Conservation (phyloP, 208 protist genomes). For the Leishmania tarentolae region DNA sequence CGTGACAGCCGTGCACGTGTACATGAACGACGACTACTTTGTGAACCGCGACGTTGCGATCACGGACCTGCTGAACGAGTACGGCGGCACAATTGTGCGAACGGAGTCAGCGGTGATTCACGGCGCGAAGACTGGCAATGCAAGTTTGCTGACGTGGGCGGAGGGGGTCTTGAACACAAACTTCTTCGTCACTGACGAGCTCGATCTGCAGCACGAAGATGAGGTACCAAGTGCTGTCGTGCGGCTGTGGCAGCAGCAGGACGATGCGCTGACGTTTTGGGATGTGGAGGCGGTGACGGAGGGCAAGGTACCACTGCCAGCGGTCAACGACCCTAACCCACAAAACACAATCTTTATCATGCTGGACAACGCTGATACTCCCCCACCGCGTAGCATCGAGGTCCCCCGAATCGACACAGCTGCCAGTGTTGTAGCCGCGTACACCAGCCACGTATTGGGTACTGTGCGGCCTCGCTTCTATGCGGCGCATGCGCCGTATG, state of each 20-base stretch:
- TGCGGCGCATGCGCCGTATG: constrained; percentile 62
- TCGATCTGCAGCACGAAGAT: constrained; percentile 17
- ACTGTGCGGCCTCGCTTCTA: constrained; percentile 35
- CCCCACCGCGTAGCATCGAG: background rate
- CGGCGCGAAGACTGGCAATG: constrained; percentile 1
- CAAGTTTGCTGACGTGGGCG: constrained; percentile 7
- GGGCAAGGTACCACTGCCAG: constrained; percentile 3
- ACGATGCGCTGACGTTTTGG: background rate
- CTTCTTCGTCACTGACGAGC: constrained; percentile 21
- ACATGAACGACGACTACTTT: constrained; percentile 83
- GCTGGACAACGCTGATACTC: constrained; percentile 7
- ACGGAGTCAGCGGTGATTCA: constrained; percentile 32
- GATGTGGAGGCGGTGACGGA: constrained; percentile 6
- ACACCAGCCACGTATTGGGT: constrained; percentile 8
- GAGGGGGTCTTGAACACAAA: constrained; percentile 22
- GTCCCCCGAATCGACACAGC: background rate
- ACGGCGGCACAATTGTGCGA: constrained; percentile 62
- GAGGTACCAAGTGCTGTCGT: constrained; percentile 1
- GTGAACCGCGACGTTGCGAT: constrained; percentile 59
- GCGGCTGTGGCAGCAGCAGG: constrained; percentile 22
- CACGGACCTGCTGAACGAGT: constrained; percentile 60
- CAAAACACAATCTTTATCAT: constrained; percentile 5
- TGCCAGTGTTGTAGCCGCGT: constrained; percentile 8
- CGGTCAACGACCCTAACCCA: constrained; percentile 1
- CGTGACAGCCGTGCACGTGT: constrained; percentile 56